A percentile compares a stretch with the other conserved stretches of the same genome.
phyloP scores from a whole-genome alignment of 441 rosid species.

The Erysimum cheiri region DNA sequence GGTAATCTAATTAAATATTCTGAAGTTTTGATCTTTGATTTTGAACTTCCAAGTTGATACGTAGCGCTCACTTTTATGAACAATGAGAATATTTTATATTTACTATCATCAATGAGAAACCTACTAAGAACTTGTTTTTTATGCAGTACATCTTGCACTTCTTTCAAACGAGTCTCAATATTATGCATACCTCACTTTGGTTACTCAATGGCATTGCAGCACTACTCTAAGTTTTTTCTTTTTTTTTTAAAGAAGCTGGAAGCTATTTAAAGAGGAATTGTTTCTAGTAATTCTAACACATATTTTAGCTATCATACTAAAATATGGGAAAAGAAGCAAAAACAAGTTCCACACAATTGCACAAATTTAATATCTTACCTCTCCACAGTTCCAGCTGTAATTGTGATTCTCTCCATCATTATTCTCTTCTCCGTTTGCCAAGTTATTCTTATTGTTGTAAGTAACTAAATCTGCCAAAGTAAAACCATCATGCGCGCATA shows the following conservation, averaged over 20 bases:
- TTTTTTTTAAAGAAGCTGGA: neutral
- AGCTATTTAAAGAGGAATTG: neutral
- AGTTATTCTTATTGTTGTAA: conserved; percentile 86
- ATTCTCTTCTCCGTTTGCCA: conserved; percentile 94
- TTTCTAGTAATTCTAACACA: conserved; percentile 4
- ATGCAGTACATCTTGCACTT: neutral
- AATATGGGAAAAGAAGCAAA: neutral
- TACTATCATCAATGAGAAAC: neutral
- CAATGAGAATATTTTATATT: neutral
- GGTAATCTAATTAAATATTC: neutral
- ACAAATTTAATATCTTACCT: conserved; percentile 50
- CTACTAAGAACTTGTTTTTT: neutral
- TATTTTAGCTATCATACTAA: neutral
- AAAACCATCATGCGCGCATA: conserved; percentile 96
- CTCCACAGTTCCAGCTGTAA: conserved; percentile 97
- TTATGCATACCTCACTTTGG: neutral
- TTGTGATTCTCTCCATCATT: conserved; percentile 92
- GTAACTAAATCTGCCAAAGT: conserved; percentile 86
- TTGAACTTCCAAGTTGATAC: conserved; percentile 18
- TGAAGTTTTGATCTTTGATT: conserved; percentile 1
- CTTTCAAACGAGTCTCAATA: neutral
- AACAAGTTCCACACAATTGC: conserved; percentile 2
- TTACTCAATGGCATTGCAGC: neutral
- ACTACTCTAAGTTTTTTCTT: neutral
- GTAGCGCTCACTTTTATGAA: neutral